Evolutionary conservation across 2,329 filamentous ascomycete genomes (phyloP), one percentile per base, ranked within the genome.

Genomic region (Alternaria brassicae): DNA sequence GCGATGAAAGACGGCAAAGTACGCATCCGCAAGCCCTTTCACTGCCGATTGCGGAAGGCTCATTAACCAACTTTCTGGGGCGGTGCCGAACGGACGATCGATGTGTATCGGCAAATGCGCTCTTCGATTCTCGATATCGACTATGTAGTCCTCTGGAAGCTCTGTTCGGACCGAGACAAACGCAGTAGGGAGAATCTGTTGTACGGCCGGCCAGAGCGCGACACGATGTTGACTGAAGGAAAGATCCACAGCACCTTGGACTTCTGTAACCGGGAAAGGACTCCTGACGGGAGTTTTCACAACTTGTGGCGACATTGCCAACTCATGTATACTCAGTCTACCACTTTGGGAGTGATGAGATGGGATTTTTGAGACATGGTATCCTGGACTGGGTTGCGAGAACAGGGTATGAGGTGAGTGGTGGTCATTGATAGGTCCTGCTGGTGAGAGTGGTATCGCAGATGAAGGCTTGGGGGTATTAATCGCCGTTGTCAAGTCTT

Each of bases 1-100:
- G 0, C 82, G 82, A 63, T 85, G 83, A 63, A 85, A 85, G 0
- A 83, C 82, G n/a, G 80, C 76, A 66, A 85, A 85, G 60, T 84
- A 85, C 0, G 81, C 81, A 71, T 84, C 81, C 8, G 81, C 80
- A n/a, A 86, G 75, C 0, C 82, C 82, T 60, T 82, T 83, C 53
- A 85, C 78, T 39, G 82, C 78, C 0, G 81, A 78, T 30, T 84
- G 68, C 8, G 81, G 81, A 3, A 85, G 75, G 3, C 73, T 72
- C 44, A 82, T 79, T 32, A 85, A 67, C 83, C 82, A 85, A 25
- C 65, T 67, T 1, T 73, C 72, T 13, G 71, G 63, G 34, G 68
- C 71, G 13, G 77, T 75, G 8, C 76, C 63, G 12, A 76, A 72
- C 21, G 77, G 79, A 3, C 75, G 72, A 36, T 70, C 56, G 30